phyloP scores from a whole-genome alignment of 1,284 basidiomycete genomes.

The Pholiota adiposa region DNA sequence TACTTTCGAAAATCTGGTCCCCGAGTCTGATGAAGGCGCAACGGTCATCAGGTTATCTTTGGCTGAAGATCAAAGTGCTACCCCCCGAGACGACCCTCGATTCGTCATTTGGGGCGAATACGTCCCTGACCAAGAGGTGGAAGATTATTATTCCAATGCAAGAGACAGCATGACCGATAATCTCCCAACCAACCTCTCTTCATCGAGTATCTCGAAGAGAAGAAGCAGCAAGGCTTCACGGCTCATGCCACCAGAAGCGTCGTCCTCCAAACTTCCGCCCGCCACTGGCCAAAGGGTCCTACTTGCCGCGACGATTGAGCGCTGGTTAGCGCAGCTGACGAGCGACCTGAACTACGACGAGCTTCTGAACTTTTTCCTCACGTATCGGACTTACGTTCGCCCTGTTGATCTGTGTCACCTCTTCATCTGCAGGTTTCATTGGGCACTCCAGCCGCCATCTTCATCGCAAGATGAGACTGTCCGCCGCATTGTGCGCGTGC shows the following conservation, averaged over 20 bases:
- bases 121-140: constrained; percentile 47
- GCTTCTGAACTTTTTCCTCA: constrained; percentile 85
- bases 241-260: constrained; percentile 36
- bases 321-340: constrained; percentile 89
- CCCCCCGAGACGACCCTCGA: constrained; percentile 81
- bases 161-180: constrained; percentile 46
- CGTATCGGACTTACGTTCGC: constrained; percentile 81
- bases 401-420: constrained; percentile 79
- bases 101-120: constrained; percentile 89
- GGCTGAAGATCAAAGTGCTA: constrained; percentile 63
- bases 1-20: constrained; percentile 61
- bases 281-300: constrained; percentile 54
- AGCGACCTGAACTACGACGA: constrained; percentile 84
- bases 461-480: constrained; percentile 65
- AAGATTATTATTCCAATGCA: constrained; percentile 49
- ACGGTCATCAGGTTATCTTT: constrained; percentile 71
- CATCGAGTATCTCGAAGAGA: constrained; percentile 29
- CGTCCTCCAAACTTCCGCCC: constrained; percentile 22
- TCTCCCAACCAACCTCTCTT: constrained; percentile 21
- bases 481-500: constrained; percentile 77
- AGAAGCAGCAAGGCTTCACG: constrained; percentile 29
- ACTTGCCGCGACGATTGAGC: constrained; percentile 85
- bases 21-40: constrained; percentile 45
- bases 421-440: constrained; percentile 84
- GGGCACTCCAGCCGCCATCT: constrained; percentile 69